phyloP scores from a whole-genome alignment of 208 protist species.

The Trichomonas vaginalis region DNA sequence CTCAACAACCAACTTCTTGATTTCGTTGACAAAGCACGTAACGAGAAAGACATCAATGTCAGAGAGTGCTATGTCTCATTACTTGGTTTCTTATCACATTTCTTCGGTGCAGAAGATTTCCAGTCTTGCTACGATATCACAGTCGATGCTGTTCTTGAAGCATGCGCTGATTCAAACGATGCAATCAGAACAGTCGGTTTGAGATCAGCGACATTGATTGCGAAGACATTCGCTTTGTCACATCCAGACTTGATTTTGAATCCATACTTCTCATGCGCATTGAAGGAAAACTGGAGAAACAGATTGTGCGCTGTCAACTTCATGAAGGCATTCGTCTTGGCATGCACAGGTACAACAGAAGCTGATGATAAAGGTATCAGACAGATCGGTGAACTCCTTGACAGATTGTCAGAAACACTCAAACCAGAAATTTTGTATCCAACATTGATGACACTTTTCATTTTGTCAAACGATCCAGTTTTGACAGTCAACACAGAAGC shows the following conservation, averaged over 20 bases:
- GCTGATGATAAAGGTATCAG: conserved; percentile 17
- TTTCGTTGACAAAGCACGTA: not conserved
- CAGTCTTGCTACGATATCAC: not conserved
- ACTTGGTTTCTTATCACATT: not conserved
- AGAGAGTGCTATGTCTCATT: not conserved
- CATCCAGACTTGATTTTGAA: not conserved
- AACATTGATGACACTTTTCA: not conserved
- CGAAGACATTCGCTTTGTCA: not conserved
- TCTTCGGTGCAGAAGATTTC: conserved; percentile 9
- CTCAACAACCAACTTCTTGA: not conserved
- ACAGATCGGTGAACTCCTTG: not conserved
- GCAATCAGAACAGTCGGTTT: not conserved
- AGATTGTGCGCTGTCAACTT: not conserved
- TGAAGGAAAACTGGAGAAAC: conserved; percentile 8
- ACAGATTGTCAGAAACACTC: not conserved
- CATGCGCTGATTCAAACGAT: conserved; percentile 10
- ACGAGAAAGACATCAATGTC: not conserved
- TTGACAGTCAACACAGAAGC: not conserved
- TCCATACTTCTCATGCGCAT: not conserved
- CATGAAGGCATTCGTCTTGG: not conserved
- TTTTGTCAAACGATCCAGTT: not conserved
- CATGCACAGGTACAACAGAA: not conserved
- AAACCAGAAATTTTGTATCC: not conserved
- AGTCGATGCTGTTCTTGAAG: not conserved
- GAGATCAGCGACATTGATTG: not conserved